Base-by-base conservation (phyloP, 1,139 yeast genomes). In the Yamadazyma dendronema region DNA sequence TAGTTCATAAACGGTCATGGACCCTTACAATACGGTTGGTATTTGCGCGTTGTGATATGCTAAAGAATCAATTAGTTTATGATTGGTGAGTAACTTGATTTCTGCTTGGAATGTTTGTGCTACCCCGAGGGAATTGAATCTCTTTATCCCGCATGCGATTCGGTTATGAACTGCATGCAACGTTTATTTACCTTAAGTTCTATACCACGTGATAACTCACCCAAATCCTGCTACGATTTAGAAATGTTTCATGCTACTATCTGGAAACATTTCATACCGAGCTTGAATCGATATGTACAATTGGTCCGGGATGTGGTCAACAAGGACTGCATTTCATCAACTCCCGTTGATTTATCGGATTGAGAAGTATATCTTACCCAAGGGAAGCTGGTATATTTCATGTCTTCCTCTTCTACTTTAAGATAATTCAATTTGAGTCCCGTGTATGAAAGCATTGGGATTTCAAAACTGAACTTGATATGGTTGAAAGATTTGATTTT, bases 371-470 rank as follows among this genome's bases (percentile, higher is more conserved):
- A 70, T 37, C 72, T 54, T 4, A 71, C 67, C 77, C 77, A 71
- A 2, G 77, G 76, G 42, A 71, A 70, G 43, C 74, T 65, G 0
- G 74, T 57, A 42, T 71, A 71, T 35, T 69, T 64, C 62, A 70
- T 51, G 36, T 59, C 61, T 12, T 61, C 75, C 25, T 66, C 70
- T 33, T 48, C 50, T 5, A 71, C 74, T 25, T 66, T 57, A 17
- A 71, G 48, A 40, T 68, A 71, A 25, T 59, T 67, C 22, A 71
- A 51, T 37, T 57, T 64, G 15, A 71, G 56, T 1, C 76, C 76
- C 3, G 73, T 65, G 46, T 70, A 67, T 8, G 75, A 62, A 36
- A 67, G 47, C 66, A 62, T 57, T 8, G 75, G 74, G n/a, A 71
- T 59, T 34, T 57, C 59, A 46, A 68, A 71, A 11, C 53, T 53